Evolutionary conservation across 805 yeast species (phyloP).

Genomic region (Geotrichum ghanense): DNA sequence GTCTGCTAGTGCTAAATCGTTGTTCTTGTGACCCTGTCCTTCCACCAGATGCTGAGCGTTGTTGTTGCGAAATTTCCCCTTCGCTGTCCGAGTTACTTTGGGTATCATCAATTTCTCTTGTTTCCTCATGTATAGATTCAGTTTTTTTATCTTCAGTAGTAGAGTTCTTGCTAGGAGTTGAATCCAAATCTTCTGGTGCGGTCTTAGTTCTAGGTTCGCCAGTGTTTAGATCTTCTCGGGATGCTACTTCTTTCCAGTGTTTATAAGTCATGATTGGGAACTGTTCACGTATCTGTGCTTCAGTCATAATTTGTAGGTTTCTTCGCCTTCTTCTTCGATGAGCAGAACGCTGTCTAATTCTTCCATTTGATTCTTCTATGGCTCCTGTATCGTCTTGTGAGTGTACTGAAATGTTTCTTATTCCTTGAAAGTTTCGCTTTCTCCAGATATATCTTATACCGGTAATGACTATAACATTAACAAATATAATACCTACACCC

Average conservation of each 20-base stretch:
- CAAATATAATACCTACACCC: conserved; percentile 2
- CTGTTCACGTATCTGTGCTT: background rate
- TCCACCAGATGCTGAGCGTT: background rate
- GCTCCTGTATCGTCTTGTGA: background rate
- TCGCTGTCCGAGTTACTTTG: background rate
- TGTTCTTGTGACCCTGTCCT: background rate
- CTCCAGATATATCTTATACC: conserved; percentile 2
- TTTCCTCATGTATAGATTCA: no score
- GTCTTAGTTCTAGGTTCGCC: no score
- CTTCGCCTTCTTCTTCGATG: background rate
- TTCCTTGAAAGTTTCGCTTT: background rate
- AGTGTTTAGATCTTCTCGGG: no score
- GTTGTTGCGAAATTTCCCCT: background rate
- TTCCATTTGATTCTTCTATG: background rate
- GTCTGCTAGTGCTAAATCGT: background rate
- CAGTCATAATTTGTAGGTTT: background rate
- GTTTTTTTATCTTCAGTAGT: no score
- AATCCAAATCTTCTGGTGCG: no score
- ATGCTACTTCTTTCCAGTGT: no score
- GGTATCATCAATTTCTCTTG: background rate
- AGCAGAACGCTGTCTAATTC: background rate
- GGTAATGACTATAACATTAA: background rate
- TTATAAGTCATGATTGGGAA: background rate
- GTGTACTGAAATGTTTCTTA: background rate
- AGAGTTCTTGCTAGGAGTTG: no score